phyloP scores from a whole-genome alignment of 768 basidiomycete genomes.

The Leccinum sublutescens region DNA sequence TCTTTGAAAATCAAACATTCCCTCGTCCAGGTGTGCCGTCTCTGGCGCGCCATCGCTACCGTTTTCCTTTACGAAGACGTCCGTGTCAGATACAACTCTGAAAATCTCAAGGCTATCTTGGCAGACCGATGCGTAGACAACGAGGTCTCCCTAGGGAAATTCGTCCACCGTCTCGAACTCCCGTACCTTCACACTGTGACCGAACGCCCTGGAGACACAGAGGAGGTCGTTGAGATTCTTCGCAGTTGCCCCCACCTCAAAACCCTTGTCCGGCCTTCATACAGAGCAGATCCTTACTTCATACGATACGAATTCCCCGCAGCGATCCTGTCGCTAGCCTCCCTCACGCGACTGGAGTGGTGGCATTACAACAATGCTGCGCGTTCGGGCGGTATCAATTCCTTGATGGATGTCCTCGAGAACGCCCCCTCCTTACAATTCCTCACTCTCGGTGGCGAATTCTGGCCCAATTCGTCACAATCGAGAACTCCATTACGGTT shows the following conservation, averaged over 20 bases:
- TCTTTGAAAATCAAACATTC: constrained; percentile 36
- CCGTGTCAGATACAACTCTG: constrained; percentile 35
- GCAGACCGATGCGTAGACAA: constrained; percentile 9
- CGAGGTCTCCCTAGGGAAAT: constrained; percentile 24
- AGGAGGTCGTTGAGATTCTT: constrained; percentile 47
- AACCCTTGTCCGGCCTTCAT: constrained; percentile 52
- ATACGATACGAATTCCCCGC: constrained; percentile 55
- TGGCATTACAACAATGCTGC: constrained; percentile 59
- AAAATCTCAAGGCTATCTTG: constrained; percentile 35
- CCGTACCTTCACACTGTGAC: constrained; percentile 56
- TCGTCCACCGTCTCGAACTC: constrained; percentile 57
- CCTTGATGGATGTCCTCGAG: constrained; percentile 49
- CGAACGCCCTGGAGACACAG: constrained; percentile 24
- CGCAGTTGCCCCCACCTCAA: constrained; percentile 48
- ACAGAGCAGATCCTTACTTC: constrained; percentile 15
- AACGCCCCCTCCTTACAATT: constrained; percentile 55
- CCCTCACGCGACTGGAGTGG: constrained; percentile 66
- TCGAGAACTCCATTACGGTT: constrained; percentile 35
- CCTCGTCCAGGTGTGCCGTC: constrained; percentile 54
- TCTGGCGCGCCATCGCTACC: constrained; percentile 51
- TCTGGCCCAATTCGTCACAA: constrained; percentile 27
- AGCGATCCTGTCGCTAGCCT: constrained; percentile 43
- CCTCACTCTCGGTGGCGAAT: constrained; percentile 53
- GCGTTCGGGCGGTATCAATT: constrained; percentile 65
- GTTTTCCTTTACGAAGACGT: constrained; percentile 55